phyloP scores from a whole-genome alignment of 148 eudicot genomes.

The Fagopyrum esculentum region DNA sequence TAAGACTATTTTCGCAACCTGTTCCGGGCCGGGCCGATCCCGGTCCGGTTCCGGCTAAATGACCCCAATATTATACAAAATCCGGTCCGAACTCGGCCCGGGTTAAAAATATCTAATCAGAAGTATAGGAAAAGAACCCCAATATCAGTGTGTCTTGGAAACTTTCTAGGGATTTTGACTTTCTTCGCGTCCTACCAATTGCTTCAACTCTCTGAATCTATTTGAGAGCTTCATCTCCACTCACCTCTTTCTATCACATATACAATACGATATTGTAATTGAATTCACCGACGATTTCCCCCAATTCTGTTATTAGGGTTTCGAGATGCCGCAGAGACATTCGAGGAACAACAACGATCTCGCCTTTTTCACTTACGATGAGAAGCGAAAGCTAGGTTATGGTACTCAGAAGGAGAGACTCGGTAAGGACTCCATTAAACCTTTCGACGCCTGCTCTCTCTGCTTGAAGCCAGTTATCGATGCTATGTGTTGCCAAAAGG shows the following conservation, averaged over 20 bases:
- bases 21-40: no score
- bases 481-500: constrained; percentile 73
- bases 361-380: constrained; percentile 92
- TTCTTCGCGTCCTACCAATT: background rate
- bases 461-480: constrained; percentile 85
- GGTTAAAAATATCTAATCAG: no score
- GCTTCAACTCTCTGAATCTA: background rate
- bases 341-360: constrained; percentile 96
- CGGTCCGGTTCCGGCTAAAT: no score
- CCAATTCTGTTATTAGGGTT: background rate
- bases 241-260: background rate
- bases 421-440: constrained; percentile 85
- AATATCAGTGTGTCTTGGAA: background rate
- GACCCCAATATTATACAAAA: no score
- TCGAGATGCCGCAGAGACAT: constrained; percentile 88
- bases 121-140: no score
- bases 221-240: background rate
- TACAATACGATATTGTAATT: background rate
- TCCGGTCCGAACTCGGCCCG: no score
- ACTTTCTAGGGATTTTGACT: constrained; percentile 7
- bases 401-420: constrained; percentile 93
- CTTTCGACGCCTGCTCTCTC: constrained; percentile 79
- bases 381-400: constrained; percentile 80
- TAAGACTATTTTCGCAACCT: no score
- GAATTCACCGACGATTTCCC: background rate